phyloP scores from a whole-genome alignment of 2,329 filamentous ascomycete species.

The Coniochaeta sp. region DNA sequence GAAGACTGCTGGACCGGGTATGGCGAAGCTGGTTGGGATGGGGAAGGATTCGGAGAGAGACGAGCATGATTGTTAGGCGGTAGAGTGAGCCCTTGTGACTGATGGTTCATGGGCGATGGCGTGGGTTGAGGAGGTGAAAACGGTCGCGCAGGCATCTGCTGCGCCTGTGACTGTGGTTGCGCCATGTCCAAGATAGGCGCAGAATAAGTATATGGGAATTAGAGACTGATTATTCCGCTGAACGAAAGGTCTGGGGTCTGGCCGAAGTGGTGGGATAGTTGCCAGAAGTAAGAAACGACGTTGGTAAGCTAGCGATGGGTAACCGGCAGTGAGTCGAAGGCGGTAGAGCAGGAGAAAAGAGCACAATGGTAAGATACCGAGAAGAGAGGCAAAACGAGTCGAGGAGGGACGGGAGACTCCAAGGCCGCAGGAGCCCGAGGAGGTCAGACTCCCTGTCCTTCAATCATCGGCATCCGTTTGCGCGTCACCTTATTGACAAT shows the following conservation, averaged over 20 bases:
- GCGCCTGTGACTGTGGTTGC: conserved; percentile 49
- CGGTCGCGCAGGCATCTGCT: conserved; percentile 16
- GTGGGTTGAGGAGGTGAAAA: neutral
- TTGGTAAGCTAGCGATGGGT: neutral
- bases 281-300: neutral
- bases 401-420: conserved; percentile 5
- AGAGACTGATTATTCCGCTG: neutral
- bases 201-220: conserved; percentile 1
- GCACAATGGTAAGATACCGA: neutral
- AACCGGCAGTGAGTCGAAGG: neutral
- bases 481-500: neutral
- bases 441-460: conserved; percentile 10
- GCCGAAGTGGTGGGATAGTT: neutral
- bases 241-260: neutral
- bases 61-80: neutral
- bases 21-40: neutral
- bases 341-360: neutral
- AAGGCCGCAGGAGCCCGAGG: conserved; percentile 43
- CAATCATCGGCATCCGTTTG: neutral
- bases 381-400: neutral
- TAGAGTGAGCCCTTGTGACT: conserved; percentile 4
- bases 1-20: neutral
- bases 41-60: neutral
- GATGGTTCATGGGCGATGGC: conserved; percentile 4
- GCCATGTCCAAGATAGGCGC: conserved; percentile 37